These are phyloP conservation scores for Galerina marginata DNA, from an alignment of 768 basidiomycete species.

Conservation along the genomic window DNA sequence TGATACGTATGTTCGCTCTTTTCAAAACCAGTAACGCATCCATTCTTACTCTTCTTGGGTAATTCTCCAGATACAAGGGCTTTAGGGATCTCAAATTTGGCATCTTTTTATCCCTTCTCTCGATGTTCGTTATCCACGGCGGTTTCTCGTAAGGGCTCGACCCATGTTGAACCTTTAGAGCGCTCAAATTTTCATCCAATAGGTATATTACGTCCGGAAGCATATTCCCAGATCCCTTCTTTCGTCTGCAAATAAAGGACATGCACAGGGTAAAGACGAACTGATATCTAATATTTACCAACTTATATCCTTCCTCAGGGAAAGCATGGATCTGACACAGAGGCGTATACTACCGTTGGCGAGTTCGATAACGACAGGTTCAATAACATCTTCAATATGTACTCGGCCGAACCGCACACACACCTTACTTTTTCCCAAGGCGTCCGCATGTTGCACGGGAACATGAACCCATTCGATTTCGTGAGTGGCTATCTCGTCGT, in stretches of 20 bases:
- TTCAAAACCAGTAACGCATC: background rate
- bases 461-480: slow-evolving; percentile 43
- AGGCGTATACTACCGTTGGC: slow-evolving; percentile 41
- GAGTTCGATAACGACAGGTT: slow-evolving; percentile 47
- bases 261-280: slow-evolving; percentile 43
- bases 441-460: slow-evolving; percentile 46
- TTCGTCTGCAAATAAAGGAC: slow-evolving; percentile 43
- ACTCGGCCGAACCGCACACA: slow-evolving; percentile 44
- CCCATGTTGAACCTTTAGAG: background rate
- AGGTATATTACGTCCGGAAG: slow-evolving; percentile 40
- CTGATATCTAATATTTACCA: background rate
- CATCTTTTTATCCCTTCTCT: slow-evolving; percentile 38
- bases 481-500: slow-evolving; percentile 28
- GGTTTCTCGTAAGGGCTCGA: slow-evolving; percentile 45
- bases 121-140: slow-evolving; percentile 43
- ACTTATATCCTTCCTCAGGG: slow-evolving; percentile 28
- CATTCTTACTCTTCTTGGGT: background rate
- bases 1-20: slow-evolving; percentile 40
- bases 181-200: background rate
- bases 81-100: slow-evolving; percentile 45
- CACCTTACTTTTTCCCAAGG: slow-evolving; percentile 44
- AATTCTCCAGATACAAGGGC: slow-evolving; percentile 37
- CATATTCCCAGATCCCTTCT: slow-evolving; percentile 48
- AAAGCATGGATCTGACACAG: slow-evolving; percentile 50
- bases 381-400: slow-evolving; percentile 45